phyloP scores from a whole-genome alignment of 225 moss, liverwort and hornwort genomes.

The Anthoceros angustus region DNA sequence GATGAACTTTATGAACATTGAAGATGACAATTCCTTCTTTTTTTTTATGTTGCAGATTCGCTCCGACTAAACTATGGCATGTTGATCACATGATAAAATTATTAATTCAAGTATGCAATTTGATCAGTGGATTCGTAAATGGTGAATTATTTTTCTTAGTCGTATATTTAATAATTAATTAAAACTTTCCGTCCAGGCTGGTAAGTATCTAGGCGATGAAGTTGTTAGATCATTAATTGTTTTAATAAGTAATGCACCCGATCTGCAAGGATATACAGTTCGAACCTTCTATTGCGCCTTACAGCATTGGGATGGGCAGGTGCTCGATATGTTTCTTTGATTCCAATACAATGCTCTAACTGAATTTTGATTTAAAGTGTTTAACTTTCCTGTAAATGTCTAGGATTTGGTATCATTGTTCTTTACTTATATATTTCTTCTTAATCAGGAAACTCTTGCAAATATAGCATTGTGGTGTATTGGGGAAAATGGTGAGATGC shows the following conservation, averaged over 20 bases:
- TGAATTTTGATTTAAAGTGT: no score
- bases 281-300: slow-evolving; percentile 60
- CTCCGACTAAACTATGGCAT: slow-evolving; percentile 83
- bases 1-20: not conserved
- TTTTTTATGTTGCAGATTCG: slow-evolving; percentile 31
- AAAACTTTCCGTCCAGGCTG: slow-evolving; percentile 31
- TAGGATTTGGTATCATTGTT: no score
- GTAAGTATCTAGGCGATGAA: slow-evolving; percentile 62
- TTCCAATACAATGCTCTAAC: not conserved
- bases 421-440: not conserved
- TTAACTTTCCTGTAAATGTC: slow-evolving; percentile 11
- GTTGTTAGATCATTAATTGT: slow-evolving; percentile 72
- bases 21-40: not conserved
- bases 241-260: slow-evolving; percentile 80
- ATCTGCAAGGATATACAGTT: slow-evolving; percentile 69
- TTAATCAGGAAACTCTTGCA: slow-evolving; percentile 40
- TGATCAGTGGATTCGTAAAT: not conserved
- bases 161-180: not conserved
- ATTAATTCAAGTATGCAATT: slow-evolving; percentile 10
- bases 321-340: slow-evolving; percentile 11
- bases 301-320: slow-evolving; percentile 78
- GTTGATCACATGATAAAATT: slow-evolving; percentile 74
- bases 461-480: slow-evolving; percentile 54
- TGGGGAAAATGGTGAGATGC: slow-evolving; percentile 52
- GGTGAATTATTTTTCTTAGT: not conserved